A percentile compares a stretch with the other conserved stretches of the same genome.
phyloP scores from a whole-genome alignment of 108 stramenopile species.

The Nitzschia putrida region DNA sequence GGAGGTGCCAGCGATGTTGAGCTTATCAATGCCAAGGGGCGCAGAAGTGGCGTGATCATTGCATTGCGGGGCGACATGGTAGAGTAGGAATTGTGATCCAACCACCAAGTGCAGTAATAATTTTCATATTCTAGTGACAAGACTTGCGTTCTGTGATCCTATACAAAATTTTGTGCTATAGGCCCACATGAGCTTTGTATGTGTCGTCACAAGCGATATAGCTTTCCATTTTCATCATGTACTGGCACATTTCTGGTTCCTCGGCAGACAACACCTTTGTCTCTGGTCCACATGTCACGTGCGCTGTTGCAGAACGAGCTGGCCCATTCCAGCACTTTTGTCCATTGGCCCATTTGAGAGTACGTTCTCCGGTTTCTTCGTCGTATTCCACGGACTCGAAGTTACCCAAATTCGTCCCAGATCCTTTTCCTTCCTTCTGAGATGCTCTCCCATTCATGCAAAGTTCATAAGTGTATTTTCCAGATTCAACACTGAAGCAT shows the following conservation, averaged over 20 bases:
- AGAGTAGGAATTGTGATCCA: not conserved
- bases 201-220: slow-evolving; percentile 75
- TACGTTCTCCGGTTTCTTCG: slow-evolving; percentile 46
- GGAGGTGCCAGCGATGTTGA: slow-evolving; percentile 54
- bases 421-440: slow-evolving; percentile 48
- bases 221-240: slow-evolving; percentile 80
- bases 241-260: slow-evolving; percentile 83
- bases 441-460: slow-evolving; percentile 67
- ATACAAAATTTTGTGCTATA: not conserved
- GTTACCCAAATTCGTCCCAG: slow-evolving; percentile 61
- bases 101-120: not conserved
- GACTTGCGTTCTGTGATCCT: not conserved
- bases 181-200: slow-evolving; percentile 38
- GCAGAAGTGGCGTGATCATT: not conserved
- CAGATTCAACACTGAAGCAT: slow-evolving; percentile 62
- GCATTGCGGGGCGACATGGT: slow-evolving; percentile 9
- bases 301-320: slow-evolving; percentile 63
- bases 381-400: slow-evolving; percentile 40
- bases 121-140: not conserved
- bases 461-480: slow-evolving; percentile 81
- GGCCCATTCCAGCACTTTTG: slow-evolving; percentile 88
- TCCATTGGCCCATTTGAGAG: slow-evolving; percentile 63
- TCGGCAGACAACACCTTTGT: slow-evolving; percentile 72
- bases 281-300: slow-evolving; percentile 68
- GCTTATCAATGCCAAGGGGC: slow-evolving; percentile 28